Percentiles rank a stretch among this genome's conserved stretches.
phyloP scores from a whole-genome alignment of 2,329 filamentous ascomycete genomes.

The Arthrobotrys conoides region DNA sequence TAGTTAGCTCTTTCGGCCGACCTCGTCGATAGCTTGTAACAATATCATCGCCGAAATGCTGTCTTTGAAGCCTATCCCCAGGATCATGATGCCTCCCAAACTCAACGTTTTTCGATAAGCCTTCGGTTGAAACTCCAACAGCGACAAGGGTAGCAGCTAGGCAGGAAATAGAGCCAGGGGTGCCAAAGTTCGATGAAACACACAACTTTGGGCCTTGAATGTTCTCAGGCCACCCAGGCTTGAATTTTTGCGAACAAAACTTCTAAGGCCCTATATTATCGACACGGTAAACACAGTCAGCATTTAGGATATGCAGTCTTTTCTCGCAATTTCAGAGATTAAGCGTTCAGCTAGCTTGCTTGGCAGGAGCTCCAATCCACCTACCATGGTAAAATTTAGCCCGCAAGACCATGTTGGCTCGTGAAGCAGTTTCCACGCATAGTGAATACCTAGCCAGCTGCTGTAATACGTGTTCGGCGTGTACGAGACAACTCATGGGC shows the following conservation, averaged over 20 bases:
- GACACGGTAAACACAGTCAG: background rate
- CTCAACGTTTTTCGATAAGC: conserved; percentile 18
- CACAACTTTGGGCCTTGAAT: background rate
- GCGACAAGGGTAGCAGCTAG: conserved; percentile 16
- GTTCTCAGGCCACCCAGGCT: conserved; percentile 21
- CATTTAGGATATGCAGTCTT: background rate
- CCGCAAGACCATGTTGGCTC: background rate
- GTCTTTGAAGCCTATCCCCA: conserved; percentile 30
- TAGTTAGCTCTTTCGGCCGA: background rate
- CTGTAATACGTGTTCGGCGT: background rate
- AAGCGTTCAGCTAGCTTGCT: conserved; percentile 1
- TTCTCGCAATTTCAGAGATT: conserved; percentile 8
- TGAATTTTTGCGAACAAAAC: background rate
- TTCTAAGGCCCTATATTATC: background rate
- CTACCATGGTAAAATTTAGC: background rate
- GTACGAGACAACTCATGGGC: conserved; percentile 2
- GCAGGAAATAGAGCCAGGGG: conserved; percentile 7
- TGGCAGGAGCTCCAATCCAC: background rate
- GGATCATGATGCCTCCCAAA: background rate
- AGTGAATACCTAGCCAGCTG: background rate
- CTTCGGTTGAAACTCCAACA: conserved; percentile 9
- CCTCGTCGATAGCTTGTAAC: conserved; percentile 1
- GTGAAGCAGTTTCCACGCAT: background rate
- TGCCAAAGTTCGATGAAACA: conserved; percentile 20
- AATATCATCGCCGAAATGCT: conserved; percentile 37